Conservation (phyloP, 2,329 filamentous ascomycete genomes). For the Teratosphaeria zuluensis region DNA sequence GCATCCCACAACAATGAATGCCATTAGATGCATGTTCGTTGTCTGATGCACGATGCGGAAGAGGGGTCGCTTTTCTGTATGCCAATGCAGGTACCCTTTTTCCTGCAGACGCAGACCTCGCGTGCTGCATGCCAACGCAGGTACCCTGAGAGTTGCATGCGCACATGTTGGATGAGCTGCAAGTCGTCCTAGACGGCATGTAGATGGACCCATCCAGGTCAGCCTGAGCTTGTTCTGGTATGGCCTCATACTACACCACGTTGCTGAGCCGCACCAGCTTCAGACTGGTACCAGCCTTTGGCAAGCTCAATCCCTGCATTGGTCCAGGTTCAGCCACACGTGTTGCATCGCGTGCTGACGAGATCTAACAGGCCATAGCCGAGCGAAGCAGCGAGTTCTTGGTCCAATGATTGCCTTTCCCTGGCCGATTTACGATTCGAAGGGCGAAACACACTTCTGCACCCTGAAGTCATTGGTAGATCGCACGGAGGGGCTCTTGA, state of each 20-base stretch:
- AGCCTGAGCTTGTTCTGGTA: neutral
- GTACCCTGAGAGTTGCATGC: neutral
- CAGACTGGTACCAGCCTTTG: neutral
- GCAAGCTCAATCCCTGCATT: neutral
- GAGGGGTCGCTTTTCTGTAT: neutral
- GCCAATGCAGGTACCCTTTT: neutral
- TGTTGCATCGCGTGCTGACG: neutral
- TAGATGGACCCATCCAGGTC: neutral
- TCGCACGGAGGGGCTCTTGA: neutral
- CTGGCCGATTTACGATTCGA: too few relatives aligned
- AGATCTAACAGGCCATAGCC: neutral
- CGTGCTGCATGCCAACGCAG: neutral
- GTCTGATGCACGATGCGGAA: neutral
- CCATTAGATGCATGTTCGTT: neutral
- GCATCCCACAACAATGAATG: neutral
- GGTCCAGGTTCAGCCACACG: neutral
- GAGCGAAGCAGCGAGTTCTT: neutral
- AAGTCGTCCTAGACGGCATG: neutral
- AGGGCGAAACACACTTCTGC: neutral
- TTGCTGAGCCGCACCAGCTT: neutral
- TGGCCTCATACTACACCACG: neutral
- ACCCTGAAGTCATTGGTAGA: neutral
- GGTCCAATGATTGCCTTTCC: too few relatives aligned
- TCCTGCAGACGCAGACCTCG: neutral
- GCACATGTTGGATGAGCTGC: neutral